These are phyloP conservation scores for Yamadazyma buinensis DNA, from an alignment of 1,139 yeast species.

Conservation along the genomic window DNA sequence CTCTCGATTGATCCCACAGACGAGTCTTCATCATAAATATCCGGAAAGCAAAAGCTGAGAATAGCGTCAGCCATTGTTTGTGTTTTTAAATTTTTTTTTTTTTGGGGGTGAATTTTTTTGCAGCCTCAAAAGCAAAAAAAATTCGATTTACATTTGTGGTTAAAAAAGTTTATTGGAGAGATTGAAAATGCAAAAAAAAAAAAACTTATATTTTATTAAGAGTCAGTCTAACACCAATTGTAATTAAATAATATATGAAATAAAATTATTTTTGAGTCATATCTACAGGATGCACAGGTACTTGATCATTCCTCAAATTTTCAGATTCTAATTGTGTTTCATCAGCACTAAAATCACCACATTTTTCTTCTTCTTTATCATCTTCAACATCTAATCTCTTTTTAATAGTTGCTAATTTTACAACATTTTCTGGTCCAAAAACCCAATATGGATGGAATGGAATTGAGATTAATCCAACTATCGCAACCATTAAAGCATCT, in stretches of 20 bases:
- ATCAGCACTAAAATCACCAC: neutral
- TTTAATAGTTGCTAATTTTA: slow-evolving; percentile 35
- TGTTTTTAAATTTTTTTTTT: neutral
- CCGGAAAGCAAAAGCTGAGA: slow-evolving; percentile 1
- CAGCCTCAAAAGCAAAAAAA: slow-evolving; percentile 1
- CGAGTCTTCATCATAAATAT: neutral
- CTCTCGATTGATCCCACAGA: neutral
- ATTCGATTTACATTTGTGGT: too few relatives aligned
- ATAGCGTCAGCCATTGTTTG: slow-evolving; percentile 1
- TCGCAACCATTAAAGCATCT: slow-evolving; percentile 69
- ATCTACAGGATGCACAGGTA: neutral
- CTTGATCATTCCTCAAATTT: neutral
- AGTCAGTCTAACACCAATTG: too few relatives aligned
- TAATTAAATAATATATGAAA: too few relatives aligned
- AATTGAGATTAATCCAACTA: slow-evolving; percentile 42
- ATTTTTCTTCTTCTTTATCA: neutral
- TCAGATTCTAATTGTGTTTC: neutral
- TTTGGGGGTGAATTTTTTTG: slow-evolving; percentile 1
- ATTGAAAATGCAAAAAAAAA: too few relatives aligned
- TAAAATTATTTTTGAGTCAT: too few relatives aligned
- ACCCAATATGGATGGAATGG: slow-evolving; percentile 64
- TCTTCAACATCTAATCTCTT: slow-evolving; percentile 23
- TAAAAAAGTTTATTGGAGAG: too few relatives aligned
- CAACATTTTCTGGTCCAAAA: slow-evolving; percentile 40
- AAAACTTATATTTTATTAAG: too few relatives aligned